phyloP scores from a whole-genome alignment of 1,139 yeast species.

The Suhomyces kunorum region DNA sequence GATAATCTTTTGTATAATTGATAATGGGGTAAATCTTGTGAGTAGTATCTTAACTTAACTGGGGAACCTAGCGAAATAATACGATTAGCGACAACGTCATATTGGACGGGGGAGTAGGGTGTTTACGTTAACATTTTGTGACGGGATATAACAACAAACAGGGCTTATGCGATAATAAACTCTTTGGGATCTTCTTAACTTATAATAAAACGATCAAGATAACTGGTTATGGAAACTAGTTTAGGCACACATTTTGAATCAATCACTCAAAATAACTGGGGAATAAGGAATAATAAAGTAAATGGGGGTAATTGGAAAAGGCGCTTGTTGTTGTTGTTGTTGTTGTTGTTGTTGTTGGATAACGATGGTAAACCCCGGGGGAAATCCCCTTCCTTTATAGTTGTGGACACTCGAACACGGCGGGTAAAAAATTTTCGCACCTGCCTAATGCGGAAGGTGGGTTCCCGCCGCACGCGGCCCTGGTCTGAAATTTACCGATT shows the following conservation, averaged over 20 bases:
- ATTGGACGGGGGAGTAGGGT: constrained; percentile 27
- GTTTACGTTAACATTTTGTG: constrained; percentile 19
- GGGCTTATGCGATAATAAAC: constrained; percentile 13
- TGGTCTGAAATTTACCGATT: constrained; percentile 9
- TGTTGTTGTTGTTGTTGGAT: constrained; percentile 12
- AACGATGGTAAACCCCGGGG: constrained; percentile 2
- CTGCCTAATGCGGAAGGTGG: constrained; percentile 8
- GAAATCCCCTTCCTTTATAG: constrained; percentile 12
- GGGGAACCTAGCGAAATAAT: constrained; percentile 10
- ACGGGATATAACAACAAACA: constrained; percentile 20
- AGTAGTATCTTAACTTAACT: constrained; percentile 7
- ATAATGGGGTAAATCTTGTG: constrained; percentile 8
- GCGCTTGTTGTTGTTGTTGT: neutral
- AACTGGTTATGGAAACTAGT: constrained; percentile 19
- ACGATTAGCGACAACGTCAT: constrained; percentile 28
- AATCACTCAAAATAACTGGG: constrained; percentile 11
- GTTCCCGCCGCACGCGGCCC: constrained; percentile 1
- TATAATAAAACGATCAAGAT: constrained; percentile 14
- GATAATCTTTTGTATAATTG: constrained; percentile 3
- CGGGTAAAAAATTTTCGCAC: constrained; percentile 16
- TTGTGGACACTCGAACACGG: constrained; percentile 5
- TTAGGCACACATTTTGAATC: constrained; percentile 39
- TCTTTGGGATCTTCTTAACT: constrained; percentile 10
- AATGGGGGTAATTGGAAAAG: constrained; percentile 4
- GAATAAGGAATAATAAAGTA: constrained; percentile 10